Evolutionary conservation across 257 asterid genomes (phyloP).

Genomic region (Solanum clarkiae): DNA sequence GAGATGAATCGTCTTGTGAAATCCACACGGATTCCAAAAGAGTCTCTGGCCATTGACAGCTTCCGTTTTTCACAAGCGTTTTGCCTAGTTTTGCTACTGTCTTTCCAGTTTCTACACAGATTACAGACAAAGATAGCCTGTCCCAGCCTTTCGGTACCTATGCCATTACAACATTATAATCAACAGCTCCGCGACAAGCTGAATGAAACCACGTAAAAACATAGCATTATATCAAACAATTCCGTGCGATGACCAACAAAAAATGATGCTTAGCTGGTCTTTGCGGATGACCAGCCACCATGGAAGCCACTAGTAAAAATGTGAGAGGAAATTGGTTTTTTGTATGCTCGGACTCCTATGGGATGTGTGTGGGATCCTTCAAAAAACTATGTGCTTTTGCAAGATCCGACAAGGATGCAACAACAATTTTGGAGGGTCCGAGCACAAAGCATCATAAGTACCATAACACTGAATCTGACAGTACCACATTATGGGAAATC

Average conservation of each 20-base stretch:
- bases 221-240: not conserved
- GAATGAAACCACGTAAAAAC: not conserved
- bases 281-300: not conserved
- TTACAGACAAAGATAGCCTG: slow-evolving; percentile 44
- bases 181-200: not conserved
- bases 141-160: slow-evolving; percentile 99
- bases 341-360: not conserved
- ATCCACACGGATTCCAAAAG: slow-evolving; percentile 57
- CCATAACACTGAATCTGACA: not conserved
- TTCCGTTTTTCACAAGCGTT: slow-evolving; percentile 54
- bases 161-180: not conserved
- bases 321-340: no score
- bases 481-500: not conserved
- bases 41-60: slow-evolving; percentile 74
- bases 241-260: not conserved
- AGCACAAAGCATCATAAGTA: not conserved
- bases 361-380: not conserved
- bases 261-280: not conserved
- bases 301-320: not conserved
- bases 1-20: slow-evolving; percentile 35
- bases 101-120: slow-evolving; percentile 65
- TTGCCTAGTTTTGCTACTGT: slow-evolving; percentile 54
- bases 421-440: not conserved
- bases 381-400: not conserved
- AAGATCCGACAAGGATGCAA: not conserved